Conservation (phyloP, 345 rosid genomes). For the Citrus australasica region DNA sequence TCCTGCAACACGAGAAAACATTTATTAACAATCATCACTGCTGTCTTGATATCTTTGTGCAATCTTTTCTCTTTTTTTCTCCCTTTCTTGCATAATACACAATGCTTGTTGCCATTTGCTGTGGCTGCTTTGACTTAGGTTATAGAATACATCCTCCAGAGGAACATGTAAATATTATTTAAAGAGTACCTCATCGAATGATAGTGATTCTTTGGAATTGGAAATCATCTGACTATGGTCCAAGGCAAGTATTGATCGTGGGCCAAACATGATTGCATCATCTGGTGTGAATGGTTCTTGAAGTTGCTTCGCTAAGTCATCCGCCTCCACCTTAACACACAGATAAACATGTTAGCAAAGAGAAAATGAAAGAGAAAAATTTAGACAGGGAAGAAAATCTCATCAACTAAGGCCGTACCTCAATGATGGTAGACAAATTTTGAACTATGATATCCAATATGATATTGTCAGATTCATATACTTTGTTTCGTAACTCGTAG, state of each 20-base stretch:
- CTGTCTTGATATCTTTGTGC: background rate
- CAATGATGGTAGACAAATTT: constrained; percentile 45
- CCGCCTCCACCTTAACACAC: constrained; percentile 52
- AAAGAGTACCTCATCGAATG: constrained; percentile 78
- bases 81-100: background rate
- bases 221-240: constrained; percentile 41
- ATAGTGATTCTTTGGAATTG: constrained; percentile 67
- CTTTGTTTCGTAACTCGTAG: constrained; percentile 48
- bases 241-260: constrained; percentile 38
- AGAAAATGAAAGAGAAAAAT: constrained; percentile 2
- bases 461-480: constrained; percentile 41
- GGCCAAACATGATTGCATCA: constrained; percentile 74
- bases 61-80: background rate
- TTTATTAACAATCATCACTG: background rate
- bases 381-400: background rate
- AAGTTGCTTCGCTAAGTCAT: constrained; percentile 61
- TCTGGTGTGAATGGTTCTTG: constrained; percentile 82
- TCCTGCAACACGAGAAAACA: constrained; percentile 47
- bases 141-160: background rate
- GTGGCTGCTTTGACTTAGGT: background rate
- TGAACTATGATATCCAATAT: constrained; percentile 46
- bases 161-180: background rate
- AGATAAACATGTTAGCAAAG: constrained; percentile 3
- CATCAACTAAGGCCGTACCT: constrained; percentile 40
- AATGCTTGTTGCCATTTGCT: background rate